Conservation (phyloP, 768 basidiomycete species). For the Mycena pura region DNA sequence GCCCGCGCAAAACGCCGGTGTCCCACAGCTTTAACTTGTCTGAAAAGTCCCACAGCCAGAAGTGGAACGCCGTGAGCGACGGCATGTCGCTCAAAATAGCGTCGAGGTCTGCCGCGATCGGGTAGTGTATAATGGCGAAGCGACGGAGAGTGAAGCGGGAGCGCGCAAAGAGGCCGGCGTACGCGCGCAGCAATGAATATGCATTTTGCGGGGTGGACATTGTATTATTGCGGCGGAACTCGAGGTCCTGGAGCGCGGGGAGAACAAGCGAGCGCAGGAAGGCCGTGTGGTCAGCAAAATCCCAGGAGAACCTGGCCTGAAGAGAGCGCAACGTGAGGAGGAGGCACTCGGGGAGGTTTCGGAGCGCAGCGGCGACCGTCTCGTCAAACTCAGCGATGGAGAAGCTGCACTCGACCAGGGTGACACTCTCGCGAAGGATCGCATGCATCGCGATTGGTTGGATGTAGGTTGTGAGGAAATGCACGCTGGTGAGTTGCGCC, state of each 20-base stretch:
- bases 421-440: constrained; percentile 20
- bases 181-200: constrained; percentile 22
- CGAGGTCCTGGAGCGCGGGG: constrained; percentile 26
- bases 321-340: constrained; percentile 11
- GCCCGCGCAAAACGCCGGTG: constrained; percentile 4
- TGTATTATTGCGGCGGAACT: constrained; percentile 23
- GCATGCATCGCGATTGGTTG: constrained; percentile 24
- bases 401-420: constrained; percentile 25
- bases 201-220: constrained; percentile 16
- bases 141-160: constrained; percentile 21
- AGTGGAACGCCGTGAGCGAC: constrained; percentile 19
- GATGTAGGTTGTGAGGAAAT: constrained; percentile 27
- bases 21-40: too few species aligned
- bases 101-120: constrained; percentile 15
- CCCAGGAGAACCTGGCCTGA: constrained; percentile 24
- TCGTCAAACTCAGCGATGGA: constrained; percentile 25
- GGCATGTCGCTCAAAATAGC: constrained; percentile 21
- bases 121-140: constrained; percentile 25
- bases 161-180: constrained; percentile 22
- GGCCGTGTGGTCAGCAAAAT: constrained; percentile 15
- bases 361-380: constrained; percentile 4
- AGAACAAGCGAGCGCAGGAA: constrained; percentile 27
- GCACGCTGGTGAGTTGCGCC: constrained; percentile 23
- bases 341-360: constrained; percentile 14
- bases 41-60: constrained; percentile 21